phyloP scores from a whole-genome alignment of 208 protist species.

The Wallacemonas sp. region DNA sequence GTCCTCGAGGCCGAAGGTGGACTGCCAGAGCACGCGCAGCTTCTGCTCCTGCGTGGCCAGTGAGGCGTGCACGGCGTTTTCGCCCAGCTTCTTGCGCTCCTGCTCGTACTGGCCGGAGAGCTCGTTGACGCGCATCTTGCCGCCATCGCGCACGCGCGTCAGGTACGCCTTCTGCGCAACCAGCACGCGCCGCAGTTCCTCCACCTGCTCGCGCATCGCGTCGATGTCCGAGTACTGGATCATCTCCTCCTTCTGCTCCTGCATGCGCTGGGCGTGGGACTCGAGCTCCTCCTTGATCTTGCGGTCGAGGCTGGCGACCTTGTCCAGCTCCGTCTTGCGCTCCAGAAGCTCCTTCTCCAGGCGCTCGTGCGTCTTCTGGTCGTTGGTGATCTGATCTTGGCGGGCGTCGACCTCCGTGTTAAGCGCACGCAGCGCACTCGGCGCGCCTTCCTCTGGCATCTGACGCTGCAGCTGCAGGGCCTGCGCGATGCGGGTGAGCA shows the following conservation, averaged over 20 bases:
- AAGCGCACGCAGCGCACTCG: slow-evolving; percentile 66
- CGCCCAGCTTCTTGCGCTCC: slow-evolving; percentile 50
- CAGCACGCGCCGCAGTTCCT: slow-evolving; percentile 57
- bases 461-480: slow-evolving; percentile 75
- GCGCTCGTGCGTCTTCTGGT: slow-evolving; percentile 82
- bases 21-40: slow-evolving; percentile 86
- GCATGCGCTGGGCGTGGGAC: slow-evolving; percentile 72
- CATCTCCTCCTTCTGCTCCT: slow-evolving; percentile 80
- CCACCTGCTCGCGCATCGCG: slow-evolving; percentile 57
- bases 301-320: slow-evolving; percentile 81
- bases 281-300: slow-evolving; percentile 91
- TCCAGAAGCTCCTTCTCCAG: slow-evolving; percentile 90
- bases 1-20: slow-evolving; percentile 84
- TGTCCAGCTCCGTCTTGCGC: slow-evolving; percentile 87
- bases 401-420: slow-evolving; percentile 80
- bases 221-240: slow-evolving; percentile 81
- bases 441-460: slow-evolving; percentile 67
- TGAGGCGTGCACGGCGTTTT: slow-evolving; percentile 50
- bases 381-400: slow-evolving; percentile 77
- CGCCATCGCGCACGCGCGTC: slow-evolving; percentile 63
- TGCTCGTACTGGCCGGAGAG: slow-evolving; percentile 58
- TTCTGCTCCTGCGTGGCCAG: slow-evolving; percentile 83
- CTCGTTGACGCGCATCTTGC: slow-evolving; percentile 70
- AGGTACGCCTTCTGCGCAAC: slow-evolving; percentile 56
- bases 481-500: slow-evolving; percentile 84